These are phyloP conservation scores for Meira miltonrushii DNA, from an alignment of 1,284 basidiomycete genomes.

Conservation along the genomic window DNA sequence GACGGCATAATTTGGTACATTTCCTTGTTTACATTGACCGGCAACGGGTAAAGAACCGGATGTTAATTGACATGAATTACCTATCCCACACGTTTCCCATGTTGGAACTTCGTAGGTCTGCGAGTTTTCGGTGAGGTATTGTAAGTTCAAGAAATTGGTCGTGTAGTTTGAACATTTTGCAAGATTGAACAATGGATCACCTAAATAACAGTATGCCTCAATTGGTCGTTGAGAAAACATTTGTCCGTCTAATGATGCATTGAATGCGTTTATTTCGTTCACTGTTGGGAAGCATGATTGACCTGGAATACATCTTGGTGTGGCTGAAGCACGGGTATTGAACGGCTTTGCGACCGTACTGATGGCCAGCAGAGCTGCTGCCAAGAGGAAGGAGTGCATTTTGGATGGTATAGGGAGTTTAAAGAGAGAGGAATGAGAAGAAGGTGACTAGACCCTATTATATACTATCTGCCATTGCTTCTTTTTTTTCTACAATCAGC, in stretches of 20 bases:
- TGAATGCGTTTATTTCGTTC: slow-evolving; percentile 14
- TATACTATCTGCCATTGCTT: too few species aligned
- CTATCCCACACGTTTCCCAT: slow-evolving; percentile 12
- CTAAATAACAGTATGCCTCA: slow-evolving; percentile 1
- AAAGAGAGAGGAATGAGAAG: too few species aligned
- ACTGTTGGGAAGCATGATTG: slow-evolving; percentile 16
- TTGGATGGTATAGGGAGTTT: too few species aligned
- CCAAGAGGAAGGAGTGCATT: too few species aligned
- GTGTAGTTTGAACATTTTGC: not conserved
- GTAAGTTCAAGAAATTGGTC: not conserved
- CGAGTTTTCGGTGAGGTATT: too few species aligned
- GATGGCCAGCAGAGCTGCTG: too few species aligned
- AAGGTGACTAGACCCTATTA: too few species aligned
- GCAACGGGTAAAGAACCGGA: not conserved
- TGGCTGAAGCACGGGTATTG: too few species aligned
- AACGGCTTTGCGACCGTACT: too few species aligned
- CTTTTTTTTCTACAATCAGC: too few species aligned
- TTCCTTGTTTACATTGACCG: slow-evolving; percentile 9
- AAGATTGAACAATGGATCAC: slow-evolving; percentile 11
- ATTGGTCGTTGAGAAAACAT: slow-evolving; percentile 3
- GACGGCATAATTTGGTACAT: slow-evolving; percentile 13
- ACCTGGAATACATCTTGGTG: slow-evolving; percentile 8
- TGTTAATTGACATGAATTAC: slow-evolving; percentile 1
- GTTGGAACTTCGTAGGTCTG: too few species aligned
- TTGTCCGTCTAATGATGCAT: slow-evolving; percentile 11